Conservation (phyloP, 1,284 basidiomycete genomes). For the Boletus semigastroideus region DNA sequence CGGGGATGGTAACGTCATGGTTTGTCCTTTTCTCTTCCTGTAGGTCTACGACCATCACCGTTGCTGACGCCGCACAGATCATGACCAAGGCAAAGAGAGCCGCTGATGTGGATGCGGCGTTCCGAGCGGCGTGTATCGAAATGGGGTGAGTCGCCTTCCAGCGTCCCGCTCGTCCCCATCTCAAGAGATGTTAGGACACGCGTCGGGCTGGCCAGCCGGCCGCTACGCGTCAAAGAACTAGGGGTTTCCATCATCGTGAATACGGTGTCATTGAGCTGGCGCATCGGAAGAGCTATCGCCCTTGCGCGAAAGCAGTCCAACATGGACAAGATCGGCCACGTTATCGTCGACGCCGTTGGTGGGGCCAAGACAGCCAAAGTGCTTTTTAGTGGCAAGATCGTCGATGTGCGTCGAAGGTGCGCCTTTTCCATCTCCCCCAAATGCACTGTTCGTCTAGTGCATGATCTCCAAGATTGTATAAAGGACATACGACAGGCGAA, state of each 20-base stretch:
- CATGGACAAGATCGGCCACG: constrained; percentile 46
- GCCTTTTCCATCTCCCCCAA: constrained; percentile 6
- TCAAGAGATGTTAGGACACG: constrained; percentile 25
- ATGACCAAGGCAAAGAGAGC: constrained; percentile 37
- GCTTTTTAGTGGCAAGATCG: constrained; percentile 59
- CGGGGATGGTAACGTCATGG: constrained; percentile 40
- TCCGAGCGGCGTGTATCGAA: constrained; percentile 39
- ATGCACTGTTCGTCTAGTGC: neutral
- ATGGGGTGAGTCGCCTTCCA: constrained; percentile 38
- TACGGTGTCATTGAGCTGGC: constrained; percentile 58
- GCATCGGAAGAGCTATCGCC: constrained; percentile 51
- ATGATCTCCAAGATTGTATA: constrained; percentile 27
- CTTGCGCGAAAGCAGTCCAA: constrained; percentile 42
- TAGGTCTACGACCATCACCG: constrained; percentile 1
- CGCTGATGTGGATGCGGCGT: constrained; percentile 32
- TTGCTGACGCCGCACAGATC: constrained; percentile 29
- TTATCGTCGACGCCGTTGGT: constrained; percentile 48
- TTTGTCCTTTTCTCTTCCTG: constrained; percentile 14
- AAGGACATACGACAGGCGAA: constrained; percentile 52
- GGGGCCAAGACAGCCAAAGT: constrained; percentile 41
- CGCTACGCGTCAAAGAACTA: constrained; percentile 34
- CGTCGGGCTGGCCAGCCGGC: constrained; percentile 42
- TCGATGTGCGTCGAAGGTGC: constrained; percentile 46
- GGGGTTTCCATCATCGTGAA: constrained; percentile 43
- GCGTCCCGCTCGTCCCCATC: neutral